Percentiles rank a stretch among this genome's conserved stretches.
These are phyloP conservation scores for Chlorella variabilis DNA, from an alignment of 163 green algal genomes.

Conservation along the genomic window DNA sequence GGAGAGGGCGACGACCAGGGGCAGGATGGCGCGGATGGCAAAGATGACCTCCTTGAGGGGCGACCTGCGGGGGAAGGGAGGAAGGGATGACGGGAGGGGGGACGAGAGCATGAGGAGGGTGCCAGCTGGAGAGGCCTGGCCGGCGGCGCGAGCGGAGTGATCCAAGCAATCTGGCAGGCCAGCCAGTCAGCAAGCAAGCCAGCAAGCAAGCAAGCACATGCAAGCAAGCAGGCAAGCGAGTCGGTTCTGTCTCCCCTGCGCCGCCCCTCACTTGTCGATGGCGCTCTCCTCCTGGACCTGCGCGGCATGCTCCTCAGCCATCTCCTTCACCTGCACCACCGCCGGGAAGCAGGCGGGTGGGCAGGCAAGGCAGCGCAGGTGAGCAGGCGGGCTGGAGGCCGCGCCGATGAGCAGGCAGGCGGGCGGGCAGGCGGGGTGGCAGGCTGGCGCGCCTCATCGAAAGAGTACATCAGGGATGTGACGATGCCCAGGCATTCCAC, in stretches of 20 bases:
- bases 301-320: conserved; percentile 9
- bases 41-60: conserved; percentile 50
- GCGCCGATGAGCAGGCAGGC: no score
- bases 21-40: conserved; percentile 54
- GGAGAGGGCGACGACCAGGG: conserved; percentile 45
- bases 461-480: conserved; percentile 33
- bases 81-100: no score
- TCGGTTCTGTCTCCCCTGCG: no score
- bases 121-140: background rate
- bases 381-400: background rate
- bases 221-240: no score
- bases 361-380: background rate
- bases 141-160: no score
- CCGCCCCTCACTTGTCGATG: conserved; percentile 22
- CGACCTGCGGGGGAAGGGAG: background rate
- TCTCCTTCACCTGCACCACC: background rate
- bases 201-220: no score
- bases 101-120: background rate
- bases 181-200: no score
- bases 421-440: no score
- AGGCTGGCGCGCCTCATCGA: conserved; percentile 21
- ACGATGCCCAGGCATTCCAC: conserved; percentile 58
- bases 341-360: background rate
- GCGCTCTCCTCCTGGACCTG: background rate
- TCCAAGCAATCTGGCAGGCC: no score